These are phyloP conservation scores for Escovopsis sp. DNA, from an alignment of 2,329 filamentous ascomycete species.

Conservation along the genomic window DNA sequence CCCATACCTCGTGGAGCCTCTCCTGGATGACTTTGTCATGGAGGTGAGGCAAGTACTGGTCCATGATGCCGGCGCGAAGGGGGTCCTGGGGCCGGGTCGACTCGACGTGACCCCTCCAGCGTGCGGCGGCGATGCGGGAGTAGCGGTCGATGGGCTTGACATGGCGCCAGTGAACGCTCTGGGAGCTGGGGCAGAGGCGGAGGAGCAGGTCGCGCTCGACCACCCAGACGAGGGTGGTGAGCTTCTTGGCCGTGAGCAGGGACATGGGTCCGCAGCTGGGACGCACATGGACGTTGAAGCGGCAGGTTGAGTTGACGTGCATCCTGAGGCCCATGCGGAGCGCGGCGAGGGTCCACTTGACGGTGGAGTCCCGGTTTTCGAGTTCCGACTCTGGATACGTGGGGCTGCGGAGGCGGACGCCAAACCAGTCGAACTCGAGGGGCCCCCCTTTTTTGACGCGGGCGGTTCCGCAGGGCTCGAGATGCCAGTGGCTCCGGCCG, in stretches of 20 bases:
- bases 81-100: conserved; percentile 1
- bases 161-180: background rate
- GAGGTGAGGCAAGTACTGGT: conserved; percentile 3
- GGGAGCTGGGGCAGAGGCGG: conserved; percentile 1
- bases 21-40: conserved; percentile 1
- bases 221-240: conserved; percentile 7
- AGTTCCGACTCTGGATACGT: background rate
- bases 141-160: conserved; percentile 1
- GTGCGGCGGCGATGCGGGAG: conserved; percentile 1
- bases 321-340: conserved; percentile 8
- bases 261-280: background rate
- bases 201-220: conserved; percentile 5
- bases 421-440: conserved; percentile 12
- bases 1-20: conserved; percentile 4
- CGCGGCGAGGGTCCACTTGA: conserved; percentile 1
- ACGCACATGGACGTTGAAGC: conserved; percentile 6
- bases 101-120: conserved; percentile 1
- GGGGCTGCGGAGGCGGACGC: conserved; percentile 12
- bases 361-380: background rate
- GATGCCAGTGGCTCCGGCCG: conserved; percentile 2
- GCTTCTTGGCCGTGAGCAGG: conserved; percentile 4
- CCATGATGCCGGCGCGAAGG: conserved; percentile 1
- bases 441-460: conserved; percentile 3
- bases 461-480: conserved; percentile 6
- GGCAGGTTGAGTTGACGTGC: conserved; percentile 13